phyloP scores from a whole-genome alignment of 2,329 filamentous ascomycete species.

The Achaetomium macrosporum region DNA sequence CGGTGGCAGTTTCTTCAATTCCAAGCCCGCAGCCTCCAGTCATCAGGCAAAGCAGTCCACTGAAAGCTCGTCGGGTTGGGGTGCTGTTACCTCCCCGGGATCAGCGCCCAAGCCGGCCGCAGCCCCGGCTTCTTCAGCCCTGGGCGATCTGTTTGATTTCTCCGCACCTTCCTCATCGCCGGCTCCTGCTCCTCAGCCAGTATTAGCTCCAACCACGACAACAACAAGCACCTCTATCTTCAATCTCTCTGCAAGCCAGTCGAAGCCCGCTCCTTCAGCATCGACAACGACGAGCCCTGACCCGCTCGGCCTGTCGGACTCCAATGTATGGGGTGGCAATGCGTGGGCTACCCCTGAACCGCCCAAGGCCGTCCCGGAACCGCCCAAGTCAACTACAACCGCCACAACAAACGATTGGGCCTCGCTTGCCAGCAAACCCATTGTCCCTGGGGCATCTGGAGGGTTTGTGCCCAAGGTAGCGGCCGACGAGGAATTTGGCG shows the following conservation, averaged over 20 bases:
- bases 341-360: slow-evolving; percentile 64
- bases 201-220: slow-evolving; percentile 36
- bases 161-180: slow-evolving; percentile 44
- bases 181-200: slow-evolving; percentile 37
- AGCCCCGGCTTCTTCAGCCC: slow-evolving; percentile 48
- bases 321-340: slow-evolving; percentile 81
- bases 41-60: slow-evolving; percentile 49
- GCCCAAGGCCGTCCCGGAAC: slow-evolving; percentile 37
- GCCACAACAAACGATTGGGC: slow-evolving; percentile 48
- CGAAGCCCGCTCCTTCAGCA: slow-evolving; percentile 38
- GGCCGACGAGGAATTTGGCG: slow-evolving; percentile 92
- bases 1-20: slow-evolving; percentile 80
- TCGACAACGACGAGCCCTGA: slow-evolving; percentile 34
- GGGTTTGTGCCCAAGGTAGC: slow-evolving; percentile 70
- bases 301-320: slow-evolving; percentile 39
- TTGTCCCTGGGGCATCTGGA: slow-evolving; percentile 57
- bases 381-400: slow-evolving; percentile 28
- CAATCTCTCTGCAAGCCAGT: slow-evolving; percentile 61
- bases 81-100: slow-evolving; percentile 53
- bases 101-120: slow-evolving; percentile 31
- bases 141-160: slow-evolving; percentile 80
- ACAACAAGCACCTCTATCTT: slow-evolving; percentile 61
- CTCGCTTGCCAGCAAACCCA: slow-evolving; percentile 51
- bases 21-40: slow-evolving; percentile 48
- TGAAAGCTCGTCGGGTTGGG: slow-evolving; percentile 55